phyloP scores from a whole-genome alignment of 1,284 basidiomycete species.

The Coniferiporia weirii region DNA sequence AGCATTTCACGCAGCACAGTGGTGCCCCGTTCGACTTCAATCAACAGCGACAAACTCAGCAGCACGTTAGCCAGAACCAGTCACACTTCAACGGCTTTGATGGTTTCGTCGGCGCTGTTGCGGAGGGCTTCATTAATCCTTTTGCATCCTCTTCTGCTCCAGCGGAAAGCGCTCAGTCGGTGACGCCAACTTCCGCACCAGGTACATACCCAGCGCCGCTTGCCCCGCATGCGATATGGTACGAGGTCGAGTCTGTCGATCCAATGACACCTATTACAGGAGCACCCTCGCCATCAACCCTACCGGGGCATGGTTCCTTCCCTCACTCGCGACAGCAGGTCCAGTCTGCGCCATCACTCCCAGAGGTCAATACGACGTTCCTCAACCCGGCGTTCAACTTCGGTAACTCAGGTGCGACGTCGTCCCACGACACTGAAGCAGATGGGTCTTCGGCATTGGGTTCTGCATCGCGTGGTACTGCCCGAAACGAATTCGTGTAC shows the following conservation, averaged over 20 bases:
- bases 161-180: background rate
- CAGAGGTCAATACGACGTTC: slow-evolving; percentile 45
- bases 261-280: slow-evolving; percentile 7
- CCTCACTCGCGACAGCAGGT: background rate
- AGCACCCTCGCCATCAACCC: background rate
- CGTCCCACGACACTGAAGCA: background rate
- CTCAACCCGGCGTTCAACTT: slow-evolving; percentile 43
- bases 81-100: background rate
- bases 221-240: slow-evolving; percentile 12
- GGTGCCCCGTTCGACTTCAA: background rate
- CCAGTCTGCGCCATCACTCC: slow-evolving; percentile 36
- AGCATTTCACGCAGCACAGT: background rate
- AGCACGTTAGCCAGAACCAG: background rate
- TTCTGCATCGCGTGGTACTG: background rate
- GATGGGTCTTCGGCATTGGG: background rate
- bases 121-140: slow-evolving; percentile 14
- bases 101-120: slow-evolving; percentile 10
- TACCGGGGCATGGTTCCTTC: background rate
- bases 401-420: slow-evolving; percentile 21
- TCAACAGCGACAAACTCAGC: background rate
- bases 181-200: too few relatives aligned
- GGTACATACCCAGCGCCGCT: background rate
- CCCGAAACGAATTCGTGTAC: background rate
- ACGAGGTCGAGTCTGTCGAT: slow-evolving; percentile 11
- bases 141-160: slow-evolving; percentile 1